Evolutionary conservation across 1,284 basidiomycete species (phyloP).

Genomic region (Mycosarcoma mackinlayi): DNA sequence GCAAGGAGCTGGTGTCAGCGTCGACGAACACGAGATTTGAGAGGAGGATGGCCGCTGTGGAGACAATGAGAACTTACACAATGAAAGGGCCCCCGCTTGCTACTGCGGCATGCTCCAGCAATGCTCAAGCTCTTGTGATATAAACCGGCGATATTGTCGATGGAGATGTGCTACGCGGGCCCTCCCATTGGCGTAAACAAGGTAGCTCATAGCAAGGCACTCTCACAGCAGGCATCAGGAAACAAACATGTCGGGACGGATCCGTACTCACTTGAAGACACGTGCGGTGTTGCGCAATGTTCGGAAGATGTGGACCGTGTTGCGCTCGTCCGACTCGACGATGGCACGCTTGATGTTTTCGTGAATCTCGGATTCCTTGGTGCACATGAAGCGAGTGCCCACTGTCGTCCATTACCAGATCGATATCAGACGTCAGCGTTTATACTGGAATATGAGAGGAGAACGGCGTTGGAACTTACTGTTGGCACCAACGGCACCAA

Average conservation of each 20-base stretch:
- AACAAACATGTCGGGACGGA: neutral
- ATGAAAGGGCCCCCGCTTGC: constrained; percentile 28
- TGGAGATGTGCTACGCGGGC: constrained; percentile 4
- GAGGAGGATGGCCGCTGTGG: no score
- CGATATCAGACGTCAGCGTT: neutral
- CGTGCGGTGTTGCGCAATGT: constrained; percentile 82
- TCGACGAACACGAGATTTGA: no score
- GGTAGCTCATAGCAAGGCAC: neutral
- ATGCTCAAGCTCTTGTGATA: neutral
- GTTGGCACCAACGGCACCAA: constrained; percentile 88
- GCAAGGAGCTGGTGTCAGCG: neutral
- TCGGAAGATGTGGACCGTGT: constrained; percentile 88
- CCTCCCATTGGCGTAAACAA: constrained; percentile 25
- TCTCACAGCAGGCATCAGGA: neutral
- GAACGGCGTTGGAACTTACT: constrained; percentile 73
- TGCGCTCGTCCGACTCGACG: constrained; percentile 81
- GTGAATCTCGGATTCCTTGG: constrained; percentile 79
- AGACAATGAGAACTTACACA: constrained; percentile 36
- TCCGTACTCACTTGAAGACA: constrained; percentile 76
- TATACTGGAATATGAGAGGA: neutral
- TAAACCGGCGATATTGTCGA: constrained; percentile 3
- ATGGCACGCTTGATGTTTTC: constrained; percentile 90
- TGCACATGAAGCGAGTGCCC: constrained; percentile 87
- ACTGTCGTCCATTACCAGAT: constrained; percentile 14
- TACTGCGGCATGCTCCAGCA: neutral